Percentiles rank a stretch among this genome's conserved stretches.
Conservation (phyloP, 495 filamentous ascomycete genomes). For the Cladorrhinum samala region DNA sequence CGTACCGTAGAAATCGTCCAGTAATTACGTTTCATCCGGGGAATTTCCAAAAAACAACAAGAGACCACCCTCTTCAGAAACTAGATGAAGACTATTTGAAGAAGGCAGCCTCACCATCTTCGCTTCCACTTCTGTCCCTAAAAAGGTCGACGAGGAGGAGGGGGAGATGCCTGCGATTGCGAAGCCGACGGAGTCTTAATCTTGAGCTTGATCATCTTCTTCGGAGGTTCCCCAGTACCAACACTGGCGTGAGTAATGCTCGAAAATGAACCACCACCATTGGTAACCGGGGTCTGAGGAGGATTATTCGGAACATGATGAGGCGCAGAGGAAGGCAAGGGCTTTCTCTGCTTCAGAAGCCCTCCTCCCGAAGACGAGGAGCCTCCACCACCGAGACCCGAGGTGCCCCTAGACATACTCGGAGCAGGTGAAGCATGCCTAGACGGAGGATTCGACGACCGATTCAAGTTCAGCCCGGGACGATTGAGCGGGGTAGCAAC, state of each 20-base stretch:
- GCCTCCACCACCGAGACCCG: no score
- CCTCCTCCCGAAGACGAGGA: no score
- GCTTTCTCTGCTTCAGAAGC: conserved; percentile 27
- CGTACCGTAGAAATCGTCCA: no score
- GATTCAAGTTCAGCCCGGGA: background rate
- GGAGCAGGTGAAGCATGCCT: background rate
- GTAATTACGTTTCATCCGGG: no score
- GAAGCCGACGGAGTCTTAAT: conserved; percentile 20
- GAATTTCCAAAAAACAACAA: no score
- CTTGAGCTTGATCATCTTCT: conserved; percentile 35
- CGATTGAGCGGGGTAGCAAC: background rate
- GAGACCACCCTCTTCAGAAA: no score
- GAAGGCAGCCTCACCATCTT: background rate
- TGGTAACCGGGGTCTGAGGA: background rate
- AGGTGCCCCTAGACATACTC: background rate
- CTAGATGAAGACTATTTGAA: no score
- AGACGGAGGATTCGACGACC: background rate
- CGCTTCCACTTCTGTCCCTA: background rate
- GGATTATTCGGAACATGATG: conserved; percentile 12
- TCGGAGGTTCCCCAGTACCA: conserved; percentile 5
- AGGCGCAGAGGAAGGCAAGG: conserved; percentile 32
- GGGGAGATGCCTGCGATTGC: conserved; percentile 4
- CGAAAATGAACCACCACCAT: background rate
- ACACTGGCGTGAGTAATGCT: no score
- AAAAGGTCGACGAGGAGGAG: background rate